Percentiles rank a stretch among this genome's conserved stretches.
Conservation (phyloP, 257 asterid genomes). For the Penstemon davidsonii region DNA sequence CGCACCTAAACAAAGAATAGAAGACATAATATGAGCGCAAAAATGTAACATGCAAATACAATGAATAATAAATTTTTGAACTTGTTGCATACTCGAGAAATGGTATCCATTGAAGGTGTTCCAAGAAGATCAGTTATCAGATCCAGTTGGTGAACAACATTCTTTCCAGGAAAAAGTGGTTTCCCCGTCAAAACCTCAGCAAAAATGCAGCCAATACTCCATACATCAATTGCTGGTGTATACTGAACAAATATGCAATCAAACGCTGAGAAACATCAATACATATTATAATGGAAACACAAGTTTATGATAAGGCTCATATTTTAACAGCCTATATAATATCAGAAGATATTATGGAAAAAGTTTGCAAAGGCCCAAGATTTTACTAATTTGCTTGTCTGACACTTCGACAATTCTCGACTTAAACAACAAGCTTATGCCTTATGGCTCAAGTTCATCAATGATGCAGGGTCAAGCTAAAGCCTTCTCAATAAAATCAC, state of each 20-base stretch:
- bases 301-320: neutral
- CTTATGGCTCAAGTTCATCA: neutral
- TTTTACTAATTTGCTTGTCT: neutral
- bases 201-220: constrained; percentile 95
- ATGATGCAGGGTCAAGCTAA: constrained; percentile 18
- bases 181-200: constrained; percentile 90
- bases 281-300: neutral
- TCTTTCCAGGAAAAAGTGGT: constrained; percentile 89
- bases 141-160: constrained; percentile 68
- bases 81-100: constrained; percentile 58
- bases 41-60: constrained; percentile 7
- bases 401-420: neutral
- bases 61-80: neutral
- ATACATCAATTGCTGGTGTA: constrained; percentile 91
- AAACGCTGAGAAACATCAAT: constrained; percentile 19
- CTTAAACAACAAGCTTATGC: constrained; percentile 18
- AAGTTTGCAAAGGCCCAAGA: constrained; percentile 2
- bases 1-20: constrained; percentile 55
- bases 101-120: constrained; percentile 81
- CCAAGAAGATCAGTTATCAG: constrained; percentile 56
- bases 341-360: neutral
- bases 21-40: constrained; percentile 5
- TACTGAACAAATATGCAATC: constrained; percentile 48
- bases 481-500: constrained; percentile 10
- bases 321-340: neutral